Evolutionary conservation across 176 grass and related monocot genomes (phyloP).

Genomic region (Paspalum vaginatum): DNA sequence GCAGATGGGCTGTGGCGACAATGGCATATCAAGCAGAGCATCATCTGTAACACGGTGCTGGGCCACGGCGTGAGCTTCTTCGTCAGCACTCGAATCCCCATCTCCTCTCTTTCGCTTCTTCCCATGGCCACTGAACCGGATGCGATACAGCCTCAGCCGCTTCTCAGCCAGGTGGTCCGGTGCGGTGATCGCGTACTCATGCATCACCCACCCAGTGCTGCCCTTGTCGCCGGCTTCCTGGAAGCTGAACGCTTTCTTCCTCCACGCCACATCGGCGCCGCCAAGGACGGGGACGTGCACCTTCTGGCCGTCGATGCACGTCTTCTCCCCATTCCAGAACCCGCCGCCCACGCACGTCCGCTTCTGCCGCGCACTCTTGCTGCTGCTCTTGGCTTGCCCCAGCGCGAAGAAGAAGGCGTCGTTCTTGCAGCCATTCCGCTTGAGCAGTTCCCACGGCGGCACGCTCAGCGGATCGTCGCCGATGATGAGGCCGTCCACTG

Average conservation of each 20-base stretch:
- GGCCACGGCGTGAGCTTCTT: neutral
- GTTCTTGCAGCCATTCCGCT: neutral
- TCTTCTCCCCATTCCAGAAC: slow-evolving; percentile 3
- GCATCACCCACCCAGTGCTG: slow-evolving; percentile 1
- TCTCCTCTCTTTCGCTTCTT: neutral
- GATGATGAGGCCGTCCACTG: neutral
- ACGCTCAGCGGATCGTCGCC: neutral
- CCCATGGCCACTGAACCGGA: neutral
- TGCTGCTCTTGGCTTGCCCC: neutral
- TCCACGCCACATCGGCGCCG: neutral
- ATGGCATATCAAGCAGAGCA: neutral
- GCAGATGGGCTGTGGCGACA: neutral
- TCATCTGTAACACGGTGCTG: neutral
- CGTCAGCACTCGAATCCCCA: neutral
- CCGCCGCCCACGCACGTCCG: neutral
- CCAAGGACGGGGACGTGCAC: neutral
- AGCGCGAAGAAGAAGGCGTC: neutral
- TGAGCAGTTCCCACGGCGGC: neutral
- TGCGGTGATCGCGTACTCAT: neutral
- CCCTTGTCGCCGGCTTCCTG: neutral
- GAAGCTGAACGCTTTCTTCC: neutral
- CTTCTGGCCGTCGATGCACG: neutral
- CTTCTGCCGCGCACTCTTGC: neutral
- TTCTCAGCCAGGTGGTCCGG: neutral
- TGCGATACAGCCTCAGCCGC: neutral